A percentile compares a stretch with the other conserved stretches of the same genome.
Conservation (phyloP, 1,139 yeast species). For the Blastobotrys serpentis region DNA sequence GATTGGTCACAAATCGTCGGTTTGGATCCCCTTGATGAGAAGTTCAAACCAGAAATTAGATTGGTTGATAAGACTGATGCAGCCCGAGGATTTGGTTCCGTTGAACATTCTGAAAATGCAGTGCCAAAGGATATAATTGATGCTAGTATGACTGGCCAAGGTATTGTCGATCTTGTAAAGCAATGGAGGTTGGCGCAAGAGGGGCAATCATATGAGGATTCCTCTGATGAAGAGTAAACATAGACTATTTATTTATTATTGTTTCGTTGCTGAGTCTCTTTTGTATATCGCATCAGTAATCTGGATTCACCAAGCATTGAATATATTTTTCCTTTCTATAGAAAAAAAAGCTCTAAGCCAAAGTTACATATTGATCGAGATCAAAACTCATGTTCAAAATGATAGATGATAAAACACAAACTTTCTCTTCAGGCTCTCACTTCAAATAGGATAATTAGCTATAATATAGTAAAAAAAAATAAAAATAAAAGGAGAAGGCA, state of each 20-base stretch:
- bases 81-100: slow-evolving; percentile 59
- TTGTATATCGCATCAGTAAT: too few species aligned
- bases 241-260: not conserved
- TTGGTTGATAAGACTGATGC: slow-evolving; percentile 68
- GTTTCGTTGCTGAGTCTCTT: too few species aligned
- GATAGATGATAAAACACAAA: not conserved
- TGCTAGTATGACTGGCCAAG: slow-evolving; percentile 60
- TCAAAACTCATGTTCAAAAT: not conserved
- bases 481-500: not conserved
- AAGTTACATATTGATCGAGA: not conserved
- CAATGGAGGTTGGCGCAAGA: slow-evolving; percentile 29
- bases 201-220: slow-evolving; percentile 20
- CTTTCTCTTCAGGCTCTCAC: too few species aligned
- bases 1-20: slow-evolving; percentile 75
- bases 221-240: not conserved
- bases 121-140: slow-evolving; percentile 90
- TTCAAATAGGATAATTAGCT: too few species aligned
- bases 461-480: not conserved
- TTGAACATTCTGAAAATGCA: slow-evolving; percentile 84
- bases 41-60: slow-evolving; percentile 53
- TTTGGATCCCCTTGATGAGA: slow-evolving; percentile 37
- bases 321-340: too few species aligned
- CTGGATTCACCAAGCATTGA: too few species aligned
- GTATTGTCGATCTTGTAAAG: slow-evolving; percentile 33
- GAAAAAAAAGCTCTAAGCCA: not conserved